A percentile compares a stretch with the other conserved stretches of the same genome.
These are phyloP conservation scores for Hypericum perforatum DNA, from an alignment of 345 rosid genomes.

Conservation along the genomic window DNA sequence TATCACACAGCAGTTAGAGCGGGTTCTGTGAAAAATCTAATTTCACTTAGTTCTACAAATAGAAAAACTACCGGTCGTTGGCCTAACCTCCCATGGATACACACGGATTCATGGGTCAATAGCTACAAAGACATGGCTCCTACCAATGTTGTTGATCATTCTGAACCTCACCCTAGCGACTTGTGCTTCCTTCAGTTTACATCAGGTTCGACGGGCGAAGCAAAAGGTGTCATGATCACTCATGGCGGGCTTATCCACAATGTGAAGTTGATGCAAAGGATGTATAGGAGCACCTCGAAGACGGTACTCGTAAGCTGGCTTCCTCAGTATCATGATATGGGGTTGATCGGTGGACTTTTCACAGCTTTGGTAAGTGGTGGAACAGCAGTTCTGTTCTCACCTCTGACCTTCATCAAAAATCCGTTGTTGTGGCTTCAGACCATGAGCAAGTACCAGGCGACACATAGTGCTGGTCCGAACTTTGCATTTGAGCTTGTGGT, in stretches of 20 bases:
- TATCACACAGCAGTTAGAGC: conserved; percentile 56
- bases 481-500: conserved; percentile 51
- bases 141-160: conserved; percentile 1
- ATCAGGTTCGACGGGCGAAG: conserved; percentile 66
- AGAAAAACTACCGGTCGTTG: conserved; percentile 29
- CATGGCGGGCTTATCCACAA: conserved; percentile 58
- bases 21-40: conserved; percentile 42
- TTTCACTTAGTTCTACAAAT: conserved; percentile 32
- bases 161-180: conserved; percentile 35
- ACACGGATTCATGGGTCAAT: conserved; percentile 58
- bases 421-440: conserved; percentile 58
- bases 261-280: conserved; percentile 47
- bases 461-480: conserved; percentile 69
- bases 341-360: conserved; percentile 62
- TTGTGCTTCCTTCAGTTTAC: conserved; percentile 60
- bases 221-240: conserved; percentile 63
- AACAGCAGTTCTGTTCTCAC: conserved; percentile 46
- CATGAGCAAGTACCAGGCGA: conserved; percentile 41
- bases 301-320: conserved; percentile 62
- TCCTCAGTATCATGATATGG: conserved; percentile 76
- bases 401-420: conserved; percentile 46
- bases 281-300: conserved; percentile 46
- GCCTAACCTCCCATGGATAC: conserved; percentile 61
- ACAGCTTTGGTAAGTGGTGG: conserved; percentile 61
- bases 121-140: conserved; percentile 20